phyloP scores from a whole-genome alignment of 192 early-diverging fungal genomes.

The Coemansia sp. region DNA sequence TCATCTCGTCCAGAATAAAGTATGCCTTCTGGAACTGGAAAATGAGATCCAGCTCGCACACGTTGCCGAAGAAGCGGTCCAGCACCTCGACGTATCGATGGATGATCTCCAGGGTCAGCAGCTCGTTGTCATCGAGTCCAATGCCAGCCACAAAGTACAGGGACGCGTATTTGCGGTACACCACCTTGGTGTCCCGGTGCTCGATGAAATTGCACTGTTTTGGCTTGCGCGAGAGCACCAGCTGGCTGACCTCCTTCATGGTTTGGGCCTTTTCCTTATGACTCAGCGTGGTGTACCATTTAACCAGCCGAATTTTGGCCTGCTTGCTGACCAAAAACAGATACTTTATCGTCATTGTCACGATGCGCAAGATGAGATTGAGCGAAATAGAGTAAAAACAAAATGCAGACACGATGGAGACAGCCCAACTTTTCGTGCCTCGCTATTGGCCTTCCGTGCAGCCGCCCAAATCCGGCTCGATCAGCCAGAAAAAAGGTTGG shows the following conservation, averaged over 20 bases:
- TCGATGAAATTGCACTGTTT: constrained; percentile 99
- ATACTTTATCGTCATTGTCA: constrained; percentile 60
- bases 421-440: too few species aligned
- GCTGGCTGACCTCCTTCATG: constrained; percentile 88
- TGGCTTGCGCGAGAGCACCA: constrained; percentile 79
- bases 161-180: constrained; percentile 87
- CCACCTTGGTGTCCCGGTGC: constrained; percentile 84
- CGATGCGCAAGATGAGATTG: too few species aligned
- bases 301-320: constrained; percentile 76
- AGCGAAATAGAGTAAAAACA: too few species aligned
- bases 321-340: constrained; percentile 76
- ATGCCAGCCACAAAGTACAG: constrained; percentile 97
- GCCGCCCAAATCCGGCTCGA: too few species aligned
- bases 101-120: constrained; percentile 90
- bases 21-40: constrained; percentile 96
- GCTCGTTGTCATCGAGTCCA: constrained; percentile 89
- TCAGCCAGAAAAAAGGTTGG: too few species aligned
- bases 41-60: constrained; percentile 92
- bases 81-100: constrained; percentile 97
- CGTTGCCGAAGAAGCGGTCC: constrained; percentile 96
- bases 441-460: too few species aligned
- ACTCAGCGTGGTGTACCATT: constrained; percentile 74
- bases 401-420: too few species aligned
- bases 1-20: constrained; percentile 80
- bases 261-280: constrained; percentile 93